These are phyloP conservation scores for Cicer arietinum DNA, from an alignment of 306 rosid genomes.

Conservation along the genomic window DNA sequence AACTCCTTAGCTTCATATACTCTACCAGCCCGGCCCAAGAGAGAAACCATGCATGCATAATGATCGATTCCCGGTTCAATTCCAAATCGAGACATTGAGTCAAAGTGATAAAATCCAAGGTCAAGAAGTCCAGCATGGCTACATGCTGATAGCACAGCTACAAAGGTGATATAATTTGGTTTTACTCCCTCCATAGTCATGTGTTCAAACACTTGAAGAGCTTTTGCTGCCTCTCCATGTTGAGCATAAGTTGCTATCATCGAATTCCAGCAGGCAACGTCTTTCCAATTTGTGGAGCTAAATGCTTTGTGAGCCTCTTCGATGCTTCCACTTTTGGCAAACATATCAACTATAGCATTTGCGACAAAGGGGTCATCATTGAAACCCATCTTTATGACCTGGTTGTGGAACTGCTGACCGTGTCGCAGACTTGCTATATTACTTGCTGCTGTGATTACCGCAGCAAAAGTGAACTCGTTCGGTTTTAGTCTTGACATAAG, in stretches of 20 bases:
- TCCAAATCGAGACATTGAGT: conserved; percentile 66
- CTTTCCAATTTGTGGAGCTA: conserved; percentile 55
- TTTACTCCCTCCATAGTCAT: conserved; percentile 60
- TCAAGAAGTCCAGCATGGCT: conserved; percentile 84
- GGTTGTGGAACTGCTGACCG: conserved; percentile 87
- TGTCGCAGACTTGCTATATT: conserved; percentile 72
- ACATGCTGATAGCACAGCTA: conserved; percentile 82
- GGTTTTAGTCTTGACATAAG: conserved; percentile 68
- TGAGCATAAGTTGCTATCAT: conserved; percentile 85
- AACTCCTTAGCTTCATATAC: conserved; percentile 72
- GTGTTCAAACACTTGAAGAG: conserved; percentile 62
- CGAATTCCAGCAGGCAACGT: conserved; percentile 89
- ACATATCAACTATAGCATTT: conserved; percentile 85
- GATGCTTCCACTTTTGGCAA: conserved; percentile 82
- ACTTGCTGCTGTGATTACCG: conserved; percentile 72
- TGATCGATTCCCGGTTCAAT: conserved; percentile 79
- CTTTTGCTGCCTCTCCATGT: conserved; percentile 78
- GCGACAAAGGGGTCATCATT: conserved; percentile 71
- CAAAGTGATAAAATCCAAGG: conserved; percentile 69
- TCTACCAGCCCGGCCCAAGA: conserved; percentile 77
- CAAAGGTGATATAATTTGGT: conserved; percentile 83
- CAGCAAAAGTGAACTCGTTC: conserved; percentile 82
- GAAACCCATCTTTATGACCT: conserved; percentile 75
- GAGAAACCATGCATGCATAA: conserved; percentile 87
- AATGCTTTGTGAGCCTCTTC: conserved; percentile 68